Evolutionary conservation across 2,329 filamentous ascomycete genomes (phyloP), one percentile per base, ranked within the genome.

Genomic region (Huntiella decipiens): DNA sequence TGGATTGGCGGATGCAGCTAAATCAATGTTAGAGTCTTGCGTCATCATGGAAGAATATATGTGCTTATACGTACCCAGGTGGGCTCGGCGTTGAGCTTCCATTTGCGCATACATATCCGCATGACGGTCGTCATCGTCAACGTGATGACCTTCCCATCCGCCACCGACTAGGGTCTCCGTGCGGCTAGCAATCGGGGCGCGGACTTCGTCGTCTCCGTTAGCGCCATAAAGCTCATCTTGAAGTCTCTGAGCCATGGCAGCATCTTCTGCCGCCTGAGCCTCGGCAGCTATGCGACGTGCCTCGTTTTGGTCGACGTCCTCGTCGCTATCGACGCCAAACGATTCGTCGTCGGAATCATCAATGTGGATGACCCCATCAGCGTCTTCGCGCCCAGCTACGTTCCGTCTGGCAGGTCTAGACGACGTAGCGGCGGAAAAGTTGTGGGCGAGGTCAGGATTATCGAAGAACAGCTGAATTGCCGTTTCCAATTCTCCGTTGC

Each of bases 401-500:
- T 54, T 22, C 22, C 59, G 56, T 12, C 56, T 57, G 38, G 56
- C 53, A 52, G 49, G 52, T 53, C 40, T 59, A n/a, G 61, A 52
- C 47, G 54, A 53, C 13, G 62, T 51, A 15, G 60, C 54, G 8
- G 62, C 53, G 22, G 62, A 52, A 11, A 72, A 60, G 48, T 61
- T 63, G 38, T 63, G 63, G 53, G 70, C 74, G 51, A 79, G 73
- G 41, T 88, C 86, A 38, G 82, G 83, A 58, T 82, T 91, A 57
- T 92, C 85, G 61, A 85, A 96, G 64, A 78, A 98, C 10, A 96
- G 76, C 56, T 84, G 77, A 55, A 95, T 79, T 19, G 91, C 91
- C 56, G 88, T 81, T 61, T 85, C 77, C 44, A 88, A 67, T 58
- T 94, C 80, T 56, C 78, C 78, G 54, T 84, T 81, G n/a, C 86